Base-by-base conservation (phyloP, 2,329 filamentous ascomycete species). In the Fusarium tanahbumbuense region DNA sequence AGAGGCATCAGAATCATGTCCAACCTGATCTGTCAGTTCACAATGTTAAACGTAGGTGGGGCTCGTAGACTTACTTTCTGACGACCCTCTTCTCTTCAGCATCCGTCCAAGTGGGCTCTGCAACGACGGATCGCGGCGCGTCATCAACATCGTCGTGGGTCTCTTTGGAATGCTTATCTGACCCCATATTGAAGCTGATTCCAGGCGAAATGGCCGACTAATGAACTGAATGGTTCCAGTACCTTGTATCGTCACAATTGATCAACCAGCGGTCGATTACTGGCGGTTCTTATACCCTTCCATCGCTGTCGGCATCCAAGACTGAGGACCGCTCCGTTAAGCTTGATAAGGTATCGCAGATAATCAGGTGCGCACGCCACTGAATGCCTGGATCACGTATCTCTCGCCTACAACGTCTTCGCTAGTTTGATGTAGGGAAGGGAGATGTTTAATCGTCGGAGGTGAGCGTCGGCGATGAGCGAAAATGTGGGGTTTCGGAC, bases 1-100 rank as follows among this genome's bases (percentile, higher is more conserved):
- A 86, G 74, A 0, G 82, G 83, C 41, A 86, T 80, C 0, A 86
- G 79, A 6, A 79, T 78, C 4, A 78, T 66, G 56, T 86, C 60
- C 9, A 73, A 53, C 13, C 67, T 72, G 8, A 0, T 5, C 9
- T 12, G 40, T 72, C 30, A 68, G 40, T 9, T 41, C 1, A 25
- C 4, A 3, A 10, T 4, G 2, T 13, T 3, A 4, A 13, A 6
- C 6, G 10, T 1, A 10, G 8, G 23, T 15, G 11, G 6, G n/a
- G 9, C 16, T 45, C 2, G 12, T 25, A 6, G 5, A 23, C 83
- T 50, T 49, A 69, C 70, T 73, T 70, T n/a, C 60, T 49, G 8
- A 70, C 15, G 4, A 46, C 44, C 8, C 45, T 37, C 6, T 50
- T 57, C 30, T 71, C 70, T 18, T 72, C 58, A 0, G 18, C 50